These are phyloP conservation scores for Boletus vermiculosoides DNA, from an alignment of 768 basidiomycete genomes.

Conservation along the genomic window DNA sequence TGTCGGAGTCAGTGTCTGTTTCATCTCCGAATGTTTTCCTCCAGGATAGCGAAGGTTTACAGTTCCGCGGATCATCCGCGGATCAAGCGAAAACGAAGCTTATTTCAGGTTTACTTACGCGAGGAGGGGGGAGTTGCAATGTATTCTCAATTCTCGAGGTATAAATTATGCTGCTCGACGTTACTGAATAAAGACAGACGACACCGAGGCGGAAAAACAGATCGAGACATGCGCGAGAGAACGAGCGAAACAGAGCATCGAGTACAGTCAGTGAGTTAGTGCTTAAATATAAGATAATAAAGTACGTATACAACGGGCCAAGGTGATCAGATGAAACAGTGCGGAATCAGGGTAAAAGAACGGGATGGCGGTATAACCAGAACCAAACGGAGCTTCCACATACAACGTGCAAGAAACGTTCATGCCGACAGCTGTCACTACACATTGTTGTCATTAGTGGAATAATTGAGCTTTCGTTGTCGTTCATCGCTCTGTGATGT, in stretches of 20 bases:
- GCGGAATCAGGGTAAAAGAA: conserved; percentile 3
- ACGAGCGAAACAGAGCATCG: conserved; percentile 7
- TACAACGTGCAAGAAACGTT: not conserved
- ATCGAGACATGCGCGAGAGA: conserved; percentile 3
- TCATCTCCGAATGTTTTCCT: conserved; percentile 27
- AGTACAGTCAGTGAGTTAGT: conserved; percentile 25
- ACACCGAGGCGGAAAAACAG: conserved; percentile 6
- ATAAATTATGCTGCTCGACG: conserved; percentile 10
- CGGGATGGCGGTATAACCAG: conserved; percentile 9
- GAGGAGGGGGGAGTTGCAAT: conserved; percentile 6
- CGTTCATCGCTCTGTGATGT: conserved; percentile 24
- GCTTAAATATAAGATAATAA: conserved; percentile 35
- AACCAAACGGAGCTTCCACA: not conserved
- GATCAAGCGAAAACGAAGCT: conserved; percentile 16
- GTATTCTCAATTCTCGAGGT: conserved; percentile 2
- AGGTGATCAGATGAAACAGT: conserved; percentile 20
- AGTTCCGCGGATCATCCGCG: conserved; percentile 28
- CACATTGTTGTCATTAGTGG: conserved; percentile 6
- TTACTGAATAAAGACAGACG: conserved; percentile 10
- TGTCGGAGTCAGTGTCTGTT: conserved; percentile 26
- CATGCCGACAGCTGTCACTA: conserved; percentile 1
- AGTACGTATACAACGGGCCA: conserved; percentile 26
- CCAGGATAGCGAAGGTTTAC: conserved; percentile 17
- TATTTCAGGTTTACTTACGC: conserved; percentile 11
- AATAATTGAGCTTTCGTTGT: conserved; percentile 22